Conservation (phyloP, 805 yeast genomes). For the Cephaloascus albidus region DNA sequence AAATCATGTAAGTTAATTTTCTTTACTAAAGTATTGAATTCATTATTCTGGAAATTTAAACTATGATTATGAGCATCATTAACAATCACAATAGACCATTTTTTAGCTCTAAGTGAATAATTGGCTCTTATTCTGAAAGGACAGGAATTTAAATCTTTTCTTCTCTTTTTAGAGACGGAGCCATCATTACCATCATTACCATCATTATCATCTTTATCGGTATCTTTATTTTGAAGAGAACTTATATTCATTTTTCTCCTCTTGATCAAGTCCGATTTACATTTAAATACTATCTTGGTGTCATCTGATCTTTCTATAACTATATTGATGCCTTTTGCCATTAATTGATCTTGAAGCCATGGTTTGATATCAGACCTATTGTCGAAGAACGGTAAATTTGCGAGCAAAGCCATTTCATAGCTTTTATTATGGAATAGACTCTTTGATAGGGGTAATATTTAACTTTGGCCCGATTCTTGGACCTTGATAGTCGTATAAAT, state of each 20-base stretch:
- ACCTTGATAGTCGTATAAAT: no score
- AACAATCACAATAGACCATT: constrained; percentile 54
- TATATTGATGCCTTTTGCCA: constrained; percentile 40
- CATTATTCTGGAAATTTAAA: neutral
- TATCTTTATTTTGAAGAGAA: neutral
- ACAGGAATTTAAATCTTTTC: constrained; percentile 27
- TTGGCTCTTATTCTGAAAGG: constrained; percentile 63
- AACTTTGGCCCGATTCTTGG: no score
- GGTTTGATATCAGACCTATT: constrained; percentile 48
- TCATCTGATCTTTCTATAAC: constrained; percentile 58
- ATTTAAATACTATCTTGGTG: constrained; percentile 51
- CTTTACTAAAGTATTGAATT: neutral
- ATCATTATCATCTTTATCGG: neutral
- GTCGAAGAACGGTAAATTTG: constrained; percentile 17
- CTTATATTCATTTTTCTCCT: constrained; percentile 1
- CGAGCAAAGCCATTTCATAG: constrained; percentile 1
- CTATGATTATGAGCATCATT: constrained; percentile 56
- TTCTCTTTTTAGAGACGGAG: constrained; percentile 7
- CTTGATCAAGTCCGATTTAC: constrained; percentile 30
- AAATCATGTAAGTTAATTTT: neutral
- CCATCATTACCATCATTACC: constrained; percentile 7
- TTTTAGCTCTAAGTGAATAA: constrained; percentile 37
- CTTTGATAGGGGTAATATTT: no score
- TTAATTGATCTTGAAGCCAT: constrained; percentile 43
- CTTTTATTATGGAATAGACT: no score